These are phyloP conservation scores for Pseudocercospora macadamiae DNA, from an alignment of 2,329 filamentous ascomycete genomes.

Conservation along the genomic window DNA sequence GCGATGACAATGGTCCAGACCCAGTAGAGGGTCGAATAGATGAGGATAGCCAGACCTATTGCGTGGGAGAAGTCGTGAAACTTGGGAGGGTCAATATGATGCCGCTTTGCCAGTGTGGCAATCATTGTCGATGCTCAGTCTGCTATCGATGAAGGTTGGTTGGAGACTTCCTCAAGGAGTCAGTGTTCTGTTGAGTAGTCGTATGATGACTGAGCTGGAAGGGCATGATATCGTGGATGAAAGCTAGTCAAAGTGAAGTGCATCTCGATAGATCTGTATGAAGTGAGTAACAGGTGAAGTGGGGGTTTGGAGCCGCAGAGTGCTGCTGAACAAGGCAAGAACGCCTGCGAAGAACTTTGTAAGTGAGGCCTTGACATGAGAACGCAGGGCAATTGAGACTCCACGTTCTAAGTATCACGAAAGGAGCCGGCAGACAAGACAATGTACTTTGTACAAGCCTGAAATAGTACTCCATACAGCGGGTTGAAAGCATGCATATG, in stretches of 20 bases:
- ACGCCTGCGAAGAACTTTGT: too few species aligned
- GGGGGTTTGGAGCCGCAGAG: too few species aligned
- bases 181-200: too few species aligned
- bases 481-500: background rate
- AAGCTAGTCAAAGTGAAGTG: background rate
- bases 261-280: background rate
- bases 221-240: background rate
- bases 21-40: constrained; percentile 4
- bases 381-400: background rate
- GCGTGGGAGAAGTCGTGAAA: background rate
- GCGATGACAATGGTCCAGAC: background rate
- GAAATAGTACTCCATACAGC: background rate
- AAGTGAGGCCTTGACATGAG: too few species aligned
- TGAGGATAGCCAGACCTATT: background rate
- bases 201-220: background rate
- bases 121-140: background rate
- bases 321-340: too few species aligned
- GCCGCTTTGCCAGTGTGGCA: background rate
- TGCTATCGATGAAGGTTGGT: background rate
- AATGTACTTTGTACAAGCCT: background rate
- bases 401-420: background rate
- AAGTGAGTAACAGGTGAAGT: too few species aligned
- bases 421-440: background rate
- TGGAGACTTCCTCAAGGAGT: background rate
- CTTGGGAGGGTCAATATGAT: background rate